Percentiles rank a stretch among this genome's conserved stretches.
These are phyloP conservation scores for Elongisporangium undulatum DNA, from an alignment of 352 stramenopile genomes.

Conservation along the genomic window DNA sequence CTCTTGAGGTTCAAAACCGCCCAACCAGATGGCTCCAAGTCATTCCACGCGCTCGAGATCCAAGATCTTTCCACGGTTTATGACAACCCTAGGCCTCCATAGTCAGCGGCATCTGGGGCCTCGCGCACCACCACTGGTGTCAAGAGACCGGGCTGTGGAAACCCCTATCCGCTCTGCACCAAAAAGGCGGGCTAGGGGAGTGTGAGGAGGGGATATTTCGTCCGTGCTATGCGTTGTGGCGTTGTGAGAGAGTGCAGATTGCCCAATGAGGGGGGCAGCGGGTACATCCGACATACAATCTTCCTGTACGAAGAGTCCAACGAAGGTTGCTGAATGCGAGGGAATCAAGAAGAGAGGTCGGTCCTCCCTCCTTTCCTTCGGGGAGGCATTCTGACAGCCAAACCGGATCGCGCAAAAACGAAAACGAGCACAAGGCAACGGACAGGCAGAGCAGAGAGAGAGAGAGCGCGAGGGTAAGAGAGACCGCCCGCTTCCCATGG, in stretches of 20 bases:
- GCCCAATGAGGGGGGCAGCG: background rate
- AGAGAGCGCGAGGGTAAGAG: background rate
- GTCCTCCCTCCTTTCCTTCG: too few species aligned
- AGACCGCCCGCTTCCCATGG: too few species aligned
- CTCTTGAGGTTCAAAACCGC: background rate
- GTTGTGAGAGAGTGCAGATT: background rate
- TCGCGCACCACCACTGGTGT: background rate
- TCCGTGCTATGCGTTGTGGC: background rate
- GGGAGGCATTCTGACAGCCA: background rate
- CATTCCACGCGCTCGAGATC: background rate
- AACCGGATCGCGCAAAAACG: background rate
- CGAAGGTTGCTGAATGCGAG: background rate
- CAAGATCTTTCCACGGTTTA: background rate
- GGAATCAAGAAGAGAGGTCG: background rate
- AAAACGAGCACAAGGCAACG: background rate
- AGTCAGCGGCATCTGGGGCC: background rate
- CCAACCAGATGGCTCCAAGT: background rate
- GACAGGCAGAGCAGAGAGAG: background rate
- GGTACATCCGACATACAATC: background rate
- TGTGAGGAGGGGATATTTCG: background rate
- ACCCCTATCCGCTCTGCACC: background rate
- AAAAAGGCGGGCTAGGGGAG: background rate
- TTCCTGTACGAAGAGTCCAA: background rate
- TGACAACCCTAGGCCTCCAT: background rate
- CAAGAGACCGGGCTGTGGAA: background rate